Evolutionary conservation across 306 rosid genomes (phyloP), one percentile per base, ranked within the genome.

Genomic region (Oxytropis ochrocephala): DNA sequence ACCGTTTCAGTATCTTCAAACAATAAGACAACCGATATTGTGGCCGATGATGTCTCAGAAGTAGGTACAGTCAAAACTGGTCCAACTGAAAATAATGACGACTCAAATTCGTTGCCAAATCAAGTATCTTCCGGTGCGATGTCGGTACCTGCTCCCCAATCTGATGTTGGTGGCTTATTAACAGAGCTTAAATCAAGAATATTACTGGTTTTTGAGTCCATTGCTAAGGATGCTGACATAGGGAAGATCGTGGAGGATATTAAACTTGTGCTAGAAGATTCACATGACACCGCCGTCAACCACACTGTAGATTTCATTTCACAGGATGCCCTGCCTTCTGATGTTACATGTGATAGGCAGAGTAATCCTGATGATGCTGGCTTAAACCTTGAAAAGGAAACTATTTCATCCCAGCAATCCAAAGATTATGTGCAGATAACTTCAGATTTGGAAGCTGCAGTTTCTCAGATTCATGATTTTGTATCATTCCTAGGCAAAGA

Each of bases 391-490:
- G 88, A 83, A 55, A 87, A 83, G 81, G 85, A 82, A 63, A 70
- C 74, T 60, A 57, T 80, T 57, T 83, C 70, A 35, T 72, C 85
- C 54, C 82, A 69, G 81, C 79, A 65, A 33, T 79, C 75, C 64
- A 66, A 71, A 65, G 90, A 75, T 65, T 39, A 69, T 42, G 78
- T 71, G 73, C 82, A 81, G 38, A 61, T 85, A 67, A 74, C 79
- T 54, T 75, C 86, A 53, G 90, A 88, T 75, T 60, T 87, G 78
- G 94, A 73, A 73, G 86, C 92, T 61, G 96, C 97, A 66, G 83
- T 91, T 63, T 85, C 89, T 69, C 82, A 81, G 76, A 87, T 94
- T 81, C 96, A 85, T 55, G 91, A 87, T 63, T 95, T 95, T 61
- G 88, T 89, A 35, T 55, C 84, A 74, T 66, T 77, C 77, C 72